Conservation (phyloP, 2,329 filamentous ascomycete genomes). For the Ploettnerulaceae sp. region DNA sequence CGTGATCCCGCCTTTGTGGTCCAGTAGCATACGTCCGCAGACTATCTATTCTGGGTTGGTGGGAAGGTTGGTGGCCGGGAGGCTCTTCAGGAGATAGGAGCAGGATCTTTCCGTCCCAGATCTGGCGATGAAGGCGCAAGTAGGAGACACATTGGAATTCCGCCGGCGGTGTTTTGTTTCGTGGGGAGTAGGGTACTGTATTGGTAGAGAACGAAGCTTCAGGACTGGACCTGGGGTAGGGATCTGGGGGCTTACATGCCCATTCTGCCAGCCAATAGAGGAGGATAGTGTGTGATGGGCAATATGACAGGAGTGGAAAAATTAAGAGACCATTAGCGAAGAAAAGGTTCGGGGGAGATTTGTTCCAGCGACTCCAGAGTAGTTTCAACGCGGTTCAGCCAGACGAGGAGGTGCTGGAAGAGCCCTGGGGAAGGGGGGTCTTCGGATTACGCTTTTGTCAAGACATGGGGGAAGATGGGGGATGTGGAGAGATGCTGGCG, state of each 20-base stretch:
- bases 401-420: background rate
- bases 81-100: conserved; percentile 1
- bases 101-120: conserved; percentile 4
- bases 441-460: conserved; percentile 5
- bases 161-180: conserved; percentile 17
- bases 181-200: background rate
- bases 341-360: conserved; percentile 19
- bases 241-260: background rate
- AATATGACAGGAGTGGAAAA: conserved; percentile 9
- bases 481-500: conserved; percentile 15
- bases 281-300: background rate
- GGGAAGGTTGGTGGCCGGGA: background rate
- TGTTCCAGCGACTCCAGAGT: conserved; percentile 20
- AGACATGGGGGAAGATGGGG: conserved; percentile 12
- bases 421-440: background rate
- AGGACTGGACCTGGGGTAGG: too few relatives aligned
- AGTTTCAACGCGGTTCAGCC: background rate
- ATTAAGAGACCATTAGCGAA: conserved; percentile 1
- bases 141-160: conserved; percentile 18
- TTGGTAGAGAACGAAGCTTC: conserved; percentile 1
- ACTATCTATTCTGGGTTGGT: too few relatives aligned
- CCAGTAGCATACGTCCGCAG: conserved; percentile 22
- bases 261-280: conserved; percentile 18
- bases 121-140: conserved; percentile 6
- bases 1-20: conserved; percentile 20